Conservation (phyloP, 2,329 filamentous ascomycete species). For the Monilinia laxa region DNA sequence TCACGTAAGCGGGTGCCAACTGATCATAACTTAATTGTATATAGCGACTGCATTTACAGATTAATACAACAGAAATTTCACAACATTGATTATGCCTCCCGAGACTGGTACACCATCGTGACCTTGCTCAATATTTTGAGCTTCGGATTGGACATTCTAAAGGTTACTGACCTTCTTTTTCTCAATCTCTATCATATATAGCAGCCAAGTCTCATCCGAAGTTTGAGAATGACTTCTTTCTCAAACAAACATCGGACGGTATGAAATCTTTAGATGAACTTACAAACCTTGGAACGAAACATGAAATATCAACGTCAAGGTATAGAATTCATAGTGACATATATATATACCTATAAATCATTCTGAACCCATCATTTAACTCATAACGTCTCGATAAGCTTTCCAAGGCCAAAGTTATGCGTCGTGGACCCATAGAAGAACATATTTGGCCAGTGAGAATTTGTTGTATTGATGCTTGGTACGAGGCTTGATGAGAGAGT, state of each 20-base stretch:
- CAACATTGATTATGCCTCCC: too few relatives aligned
- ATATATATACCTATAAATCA: too few relatives aligned
- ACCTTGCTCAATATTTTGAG: not conserved
- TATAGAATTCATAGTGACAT: not conserved
- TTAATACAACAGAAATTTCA: not conserved
- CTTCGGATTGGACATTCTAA: not conserved
- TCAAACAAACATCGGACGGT: not conserved
- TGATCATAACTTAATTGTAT: not conserved
- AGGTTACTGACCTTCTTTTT: not conserved
- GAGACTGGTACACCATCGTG: not conserved
- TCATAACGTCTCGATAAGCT: conserved; percentile 6
- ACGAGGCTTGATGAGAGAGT: too few relatives aligned
- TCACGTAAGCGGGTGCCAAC: not conserved
- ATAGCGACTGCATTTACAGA: not conserved
- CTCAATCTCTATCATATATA: not conserved
- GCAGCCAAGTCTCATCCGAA: not conserved
- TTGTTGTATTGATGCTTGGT: conserved; percentile 8
- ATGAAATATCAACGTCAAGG: not conserved
- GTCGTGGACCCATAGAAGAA: too few relatives aligned
- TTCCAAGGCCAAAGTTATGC: not conserved
- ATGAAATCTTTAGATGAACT: not conserved
- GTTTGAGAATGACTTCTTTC: not conserved
- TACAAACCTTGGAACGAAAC: not conserved
- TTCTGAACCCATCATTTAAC: not conserved
- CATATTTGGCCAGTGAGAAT: not conserved